Conservation (phyloP, 768 basidiomycete genomes). For the Trametopsis cervina region DNA sequence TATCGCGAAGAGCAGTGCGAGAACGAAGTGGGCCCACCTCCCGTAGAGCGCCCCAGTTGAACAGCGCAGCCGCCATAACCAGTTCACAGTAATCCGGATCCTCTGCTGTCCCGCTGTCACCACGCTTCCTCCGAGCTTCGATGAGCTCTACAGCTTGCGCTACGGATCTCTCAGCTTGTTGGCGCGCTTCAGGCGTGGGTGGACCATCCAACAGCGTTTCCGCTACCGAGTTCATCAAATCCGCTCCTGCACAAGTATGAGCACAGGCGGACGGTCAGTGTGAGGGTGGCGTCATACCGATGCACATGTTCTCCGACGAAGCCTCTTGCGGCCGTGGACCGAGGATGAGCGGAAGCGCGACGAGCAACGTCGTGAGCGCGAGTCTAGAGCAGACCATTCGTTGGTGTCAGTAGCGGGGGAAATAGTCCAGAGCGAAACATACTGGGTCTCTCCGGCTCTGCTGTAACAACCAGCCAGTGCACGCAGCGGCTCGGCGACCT, state of each 20-base stretch:
- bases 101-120: slow-evolving; percentile 15
- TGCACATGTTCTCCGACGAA: slow-evolving; percentile 45
- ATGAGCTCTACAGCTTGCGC: slow-evolving; percentile 37
- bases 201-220: slow-evolving; percentile 32
- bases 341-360: slow-evolving; percentile 4
- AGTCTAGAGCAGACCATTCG: neutral
- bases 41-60: slow-evolving; percentile 51
- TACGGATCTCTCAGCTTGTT: slow-evolving; percentile 57
- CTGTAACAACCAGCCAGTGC: slow-evolving; percentile 59
- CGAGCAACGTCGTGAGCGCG: slow-evolving; percentile 7
- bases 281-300: slow-evolving; percentile 33
- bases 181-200: slow-evolving; percentile 29
- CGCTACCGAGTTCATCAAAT: slow-evolving; percentile 43
- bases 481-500: slow-evolving; percentile 63
- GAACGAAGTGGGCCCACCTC: slow-evolving; percentile 29
- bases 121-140: slow-evolving; percentile 18
- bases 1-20: too few relatives aligned
- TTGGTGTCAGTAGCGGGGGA: neutral
- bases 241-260: slow-evolving; percentile 28
- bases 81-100: slow-evolving; percentile 39
- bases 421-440: slow-evolving; percentile 17
- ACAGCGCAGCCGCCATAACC: slow-evolving; percentile 50
- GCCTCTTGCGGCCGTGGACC: slow-evolving; percentile 21
- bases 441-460: slow-evolving; percentile 49
- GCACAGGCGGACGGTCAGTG: neutral